phyloP scores from a whole-genome alignment of 139 green algal genomes.

The Ettlia oleoabundans region DNA sequence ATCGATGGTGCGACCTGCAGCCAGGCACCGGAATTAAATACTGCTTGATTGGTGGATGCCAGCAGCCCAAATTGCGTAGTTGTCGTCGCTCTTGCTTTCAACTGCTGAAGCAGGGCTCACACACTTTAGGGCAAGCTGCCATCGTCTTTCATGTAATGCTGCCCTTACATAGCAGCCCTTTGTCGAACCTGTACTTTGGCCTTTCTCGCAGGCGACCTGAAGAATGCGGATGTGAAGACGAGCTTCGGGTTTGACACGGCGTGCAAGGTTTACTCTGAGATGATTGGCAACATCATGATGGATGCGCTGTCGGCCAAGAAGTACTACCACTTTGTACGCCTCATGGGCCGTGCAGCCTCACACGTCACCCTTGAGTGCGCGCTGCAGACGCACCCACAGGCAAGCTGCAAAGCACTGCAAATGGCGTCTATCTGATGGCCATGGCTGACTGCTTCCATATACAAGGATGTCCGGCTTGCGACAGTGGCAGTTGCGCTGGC shows the following conservation, averaged over 20 bases:
- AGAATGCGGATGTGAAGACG: conserved; percentile 55
- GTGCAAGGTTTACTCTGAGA: conserved; percentile 75
- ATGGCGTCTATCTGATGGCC: too few species aligned
- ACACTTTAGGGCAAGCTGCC: too few species aligned
- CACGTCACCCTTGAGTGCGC: conserved; percentile 77
- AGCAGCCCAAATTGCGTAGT: too few species aligned
- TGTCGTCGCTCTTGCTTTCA: too few species aligned
- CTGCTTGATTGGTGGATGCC: neutral
- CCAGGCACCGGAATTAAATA: neutral
- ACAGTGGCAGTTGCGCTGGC: too few species aligned
- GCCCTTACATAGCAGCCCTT: too few species aligned
- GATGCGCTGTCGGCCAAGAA: conserved; percentile 62
- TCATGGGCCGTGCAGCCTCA: conserved; percentile 70
- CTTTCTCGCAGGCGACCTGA: conserved; percentile 61
- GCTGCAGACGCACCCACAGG: conserved; percentile 74
- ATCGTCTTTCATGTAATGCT: too few species aligned
- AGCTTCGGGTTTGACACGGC: conserved; percentile 79
- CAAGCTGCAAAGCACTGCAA: too few species aligned
- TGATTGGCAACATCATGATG: conserved; percentile 73
- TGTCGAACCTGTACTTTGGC: neutral
- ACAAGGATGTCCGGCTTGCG: too few species aligned
- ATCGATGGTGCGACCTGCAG: conserved; percentile 67
- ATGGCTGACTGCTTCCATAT: too few species aligned
- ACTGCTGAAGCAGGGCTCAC: too few species aligned
- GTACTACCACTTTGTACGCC: conserved; percentile 76